Evolutionary conservation across 768 basidiomycete species (phyloP), one percentile per base, ranked within the genome.

Genomic region (Leucogyrophana mollusca): DNA sequence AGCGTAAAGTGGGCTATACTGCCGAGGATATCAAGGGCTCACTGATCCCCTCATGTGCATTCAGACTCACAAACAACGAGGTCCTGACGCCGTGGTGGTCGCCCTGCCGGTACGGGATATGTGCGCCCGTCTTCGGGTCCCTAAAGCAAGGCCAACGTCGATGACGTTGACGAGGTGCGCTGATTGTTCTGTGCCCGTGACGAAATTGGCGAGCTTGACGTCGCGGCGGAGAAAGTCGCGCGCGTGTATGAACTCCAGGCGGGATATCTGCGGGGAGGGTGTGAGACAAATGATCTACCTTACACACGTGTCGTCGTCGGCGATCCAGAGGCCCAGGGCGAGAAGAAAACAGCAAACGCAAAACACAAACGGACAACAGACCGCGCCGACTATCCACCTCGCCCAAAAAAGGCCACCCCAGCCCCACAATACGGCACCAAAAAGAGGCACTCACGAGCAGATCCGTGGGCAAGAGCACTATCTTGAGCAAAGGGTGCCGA

Each of bases 121-220:
- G 88, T 33, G 69, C 71, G 17, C 76, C 75, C 0, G 85, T 86
- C 21, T 72, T 73, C 4, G 80, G 56, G 56, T 90, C 86, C 17
- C 85, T 78, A 59, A 78, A 90, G 88, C 87, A 38, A 90, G 83
- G 13, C 88, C 88, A 67, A 90, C 90, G 70, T 90, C 88, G 56
- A 90, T 90, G 55, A 99, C 89, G 65, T 98, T 95, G 62, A 99
- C 94, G 57, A 84, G 69, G 56, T 78, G 76, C 0, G 77, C 60
- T 64, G 78, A 72, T 52, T 81, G 83, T 51, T 82, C 82, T 37
- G 82, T 79, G 52, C 92, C 90, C 91, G 97, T 97, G 50, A 99
- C 86, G 63, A 99, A 99, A 71, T 99, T 98, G 58, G 95, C 95
- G 30, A 95, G 95, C 66, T 98, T 99, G 68, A 99, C 88, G 64